Conservation (phyloP, 2,329 filamentous ascomycete species). For the Penicillium sclerotigenum region DNA sequence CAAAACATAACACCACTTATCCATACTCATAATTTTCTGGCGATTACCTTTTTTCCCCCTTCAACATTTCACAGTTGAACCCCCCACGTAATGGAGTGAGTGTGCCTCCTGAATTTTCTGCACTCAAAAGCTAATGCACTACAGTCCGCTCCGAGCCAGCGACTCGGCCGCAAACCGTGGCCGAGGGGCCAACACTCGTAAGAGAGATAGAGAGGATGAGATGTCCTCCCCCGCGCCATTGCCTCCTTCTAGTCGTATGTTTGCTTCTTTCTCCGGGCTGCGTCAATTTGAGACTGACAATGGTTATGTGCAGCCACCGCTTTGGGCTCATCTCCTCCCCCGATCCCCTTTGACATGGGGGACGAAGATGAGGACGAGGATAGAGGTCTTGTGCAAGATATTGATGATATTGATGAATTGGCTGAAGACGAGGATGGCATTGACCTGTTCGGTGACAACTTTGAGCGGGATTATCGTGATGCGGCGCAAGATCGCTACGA, state of each 20-base stretch:
- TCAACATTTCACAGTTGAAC: constrained; percentile 3
- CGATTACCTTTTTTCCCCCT: neutral
- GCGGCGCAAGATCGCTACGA: constrained; percentile 52
- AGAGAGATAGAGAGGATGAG: constrained; percentile 63
- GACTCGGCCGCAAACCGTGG: constrained; percentile 83
- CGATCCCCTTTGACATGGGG: constrained; percentile 50
- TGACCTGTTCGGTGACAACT: constrained; percentile 66
- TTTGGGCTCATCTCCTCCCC: constrained; percentile 57
- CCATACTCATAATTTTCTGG: neutral
- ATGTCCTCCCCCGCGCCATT: constrained; percentile 56
- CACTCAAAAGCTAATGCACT: constrained; percentile 10
- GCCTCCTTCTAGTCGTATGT: constrained; percentile 63
- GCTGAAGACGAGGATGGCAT: constrained; percentile 69
- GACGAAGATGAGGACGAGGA: constrained; percentile 51
- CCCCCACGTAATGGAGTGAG: constrained; percentile 34
- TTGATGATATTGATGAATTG: constrained; percentile 66
- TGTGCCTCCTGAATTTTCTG: constrained; percentile 4
- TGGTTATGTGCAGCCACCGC: constrained; percentile 14
- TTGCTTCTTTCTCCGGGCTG: constrained; percentile 12
- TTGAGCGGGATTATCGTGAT: constrained; percentile 59
- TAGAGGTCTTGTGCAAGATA: constrained; percentile 59
- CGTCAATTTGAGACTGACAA: constrained; percentile 10
- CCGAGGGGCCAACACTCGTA: constrained; percentile 53
- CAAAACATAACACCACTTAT: neutral
- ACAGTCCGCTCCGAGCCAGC: constrained; percentile 67